Percentiles rank a stretch among this genome's conserved stretches.
Conservation (phyloP, 495 filamentous ascomycete genomes). For the Schizothecium vesticola region DNA sequence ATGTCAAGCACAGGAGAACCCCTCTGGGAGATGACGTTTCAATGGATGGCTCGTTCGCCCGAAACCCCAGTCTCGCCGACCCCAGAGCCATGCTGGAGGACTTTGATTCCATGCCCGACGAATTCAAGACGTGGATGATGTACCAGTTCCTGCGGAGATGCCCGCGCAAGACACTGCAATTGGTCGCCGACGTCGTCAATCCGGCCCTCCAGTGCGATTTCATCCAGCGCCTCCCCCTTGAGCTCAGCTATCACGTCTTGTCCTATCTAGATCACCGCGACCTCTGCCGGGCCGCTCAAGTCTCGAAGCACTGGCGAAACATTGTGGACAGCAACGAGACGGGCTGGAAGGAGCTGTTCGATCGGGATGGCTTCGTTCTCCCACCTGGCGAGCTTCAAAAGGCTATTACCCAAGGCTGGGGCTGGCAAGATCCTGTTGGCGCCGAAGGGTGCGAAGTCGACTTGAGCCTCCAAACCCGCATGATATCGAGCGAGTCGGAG, state of each 20-base stretch:
- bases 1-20: not conserved
- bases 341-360: conserved; percentile 91
- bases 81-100: conserved; percentile 79
- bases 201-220: conserved; percentile 97
- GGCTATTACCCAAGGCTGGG: conserved; percentile 93
- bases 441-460: conserved; percentile 74
- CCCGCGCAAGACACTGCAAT: conserved; percentile 80
- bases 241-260: conserved; percentile 82
- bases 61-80: conserved; percentile 50
- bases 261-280: conserved; percentile 82
- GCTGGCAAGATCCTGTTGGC: conserved; percentile 88
- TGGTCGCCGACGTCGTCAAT: conserved; percentile 89
- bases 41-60: conserved; percentile 14
- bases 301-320: conserved; percentile 88
- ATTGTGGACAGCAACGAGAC: conserved; percentile 89
- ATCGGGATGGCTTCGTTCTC: conserved; percentile 71
- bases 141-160: conserved; percentile 89
- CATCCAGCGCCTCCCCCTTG: conserved; percentile 70
- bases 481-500: conserved; percentile 46
- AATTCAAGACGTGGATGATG: conserved; percentile 91
- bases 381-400: conserved; percentile 78
- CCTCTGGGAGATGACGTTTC: not conserved
- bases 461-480: conserved; percentile 50
- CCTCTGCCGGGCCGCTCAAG: conserved; percentile 86
- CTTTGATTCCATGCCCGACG: conserved; percentile 83